Percentiles rank a stretch among this genome's conserved stretches.
Evolutionary conservation across 2,329 filamentous ascomycete genomes (phyloP).

Genomic region (Pseudopithomyces chartarum): DNA sequence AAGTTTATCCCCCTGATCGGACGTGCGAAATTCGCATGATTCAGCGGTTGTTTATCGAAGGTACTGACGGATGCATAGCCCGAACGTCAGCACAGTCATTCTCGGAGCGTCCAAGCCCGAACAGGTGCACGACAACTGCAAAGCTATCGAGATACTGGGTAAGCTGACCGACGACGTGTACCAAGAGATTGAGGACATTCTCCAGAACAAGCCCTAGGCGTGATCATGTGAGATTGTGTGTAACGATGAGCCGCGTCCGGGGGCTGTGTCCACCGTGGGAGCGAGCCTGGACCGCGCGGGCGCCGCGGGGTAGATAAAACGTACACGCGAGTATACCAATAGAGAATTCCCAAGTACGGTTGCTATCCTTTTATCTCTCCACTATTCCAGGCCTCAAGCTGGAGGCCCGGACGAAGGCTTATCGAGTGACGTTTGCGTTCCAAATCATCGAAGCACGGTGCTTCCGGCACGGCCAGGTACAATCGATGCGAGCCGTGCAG

Average conservation of each 20-base stretch:
- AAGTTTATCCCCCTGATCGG: conserved; percentile 9
- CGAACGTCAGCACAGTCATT: conserved; percentile 62
- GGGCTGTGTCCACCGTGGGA: background rate
- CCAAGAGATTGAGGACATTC: conserved; percentile 47
- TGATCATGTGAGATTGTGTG: conserved; percentile 4
- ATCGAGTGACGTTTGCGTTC: conserved; percentile 18
- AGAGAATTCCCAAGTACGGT: conserved; percentile 4
- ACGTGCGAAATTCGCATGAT: background rate
- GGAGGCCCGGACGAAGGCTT: background rate
- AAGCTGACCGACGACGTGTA: conserved; percentile 47
- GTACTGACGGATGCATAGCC: conserved; percentile 24
- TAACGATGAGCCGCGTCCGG: conserved; percentile 2
- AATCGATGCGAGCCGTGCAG: background rate
- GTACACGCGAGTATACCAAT: background rate
- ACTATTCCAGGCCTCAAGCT: background rate
- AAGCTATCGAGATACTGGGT: conserved; percentile 49
- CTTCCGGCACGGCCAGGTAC: conserved; percentile 5
- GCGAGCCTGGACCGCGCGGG: conserved; percentile 1
- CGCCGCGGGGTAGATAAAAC: conserved; percentile 1
- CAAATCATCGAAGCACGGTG: conserved; percentile 13
- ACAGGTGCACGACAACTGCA: conserved; percentile 57
- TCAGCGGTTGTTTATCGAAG: background rate
- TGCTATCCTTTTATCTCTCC: background rate
- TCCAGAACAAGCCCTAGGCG: conserved; percentile 46
- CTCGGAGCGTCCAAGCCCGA: conserved; percentile 58